Percentiles rank a stretch among this genome's conserved stretches.
Conservation (phyloP, 257 asterid genomes). For the Schizonepeta tenuifolia region DNA sequence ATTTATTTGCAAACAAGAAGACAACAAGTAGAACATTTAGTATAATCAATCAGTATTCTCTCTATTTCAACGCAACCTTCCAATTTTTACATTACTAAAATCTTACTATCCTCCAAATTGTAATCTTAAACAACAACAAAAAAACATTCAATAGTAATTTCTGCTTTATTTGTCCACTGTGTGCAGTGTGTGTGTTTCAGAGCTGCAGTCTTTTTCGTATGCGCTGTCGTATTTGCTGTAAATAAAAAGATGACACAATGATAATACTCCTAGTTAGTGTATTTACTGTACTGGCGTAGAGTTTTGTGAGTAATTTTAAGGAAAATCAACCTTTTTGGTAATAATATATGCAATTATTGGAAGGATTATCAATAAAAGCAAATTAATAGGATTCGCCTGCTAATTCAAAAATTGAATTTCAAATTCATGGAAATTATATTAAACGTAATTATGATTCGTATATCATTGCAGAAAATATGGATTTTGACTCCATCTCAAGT, state of each 20-base stretch:
- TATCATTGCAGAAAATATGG: too few relatives aligned
- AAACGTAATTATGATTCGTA: background rate
- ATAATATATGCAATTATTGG: background rate
- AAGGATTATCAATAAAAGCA: background rate
- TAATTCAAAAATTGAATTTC: background rate
- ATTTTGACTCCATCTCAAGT: background rate
- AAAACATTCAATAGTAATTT: slow-evolving; percentile 21
- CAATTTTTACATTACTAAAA: slow-evolving; percentile 33
- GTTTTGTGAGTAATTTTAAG: background rate
- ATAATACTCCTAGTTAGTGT: too few relatives aligned
- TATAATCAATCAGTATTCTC: slow-evolving; percentile 1
- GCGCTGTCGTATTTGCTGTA: background rate
- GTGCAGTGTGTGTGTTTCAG: background rate
- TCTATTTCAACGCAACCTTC: slow-evolving; percentile 34
- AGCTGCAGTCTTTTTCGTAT: background rate
- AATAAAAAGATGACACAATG: background rate
- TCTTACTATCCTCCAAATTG: slow-evolving; percentile 42
- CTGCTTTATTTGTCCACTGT: slow-evolving; percentile 16
- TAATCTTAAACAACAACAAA: slow-evolving; percentile 21
- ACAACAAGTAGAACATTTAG: slow-evolving; percentile 15
- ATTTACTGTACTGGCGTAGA: background rate
- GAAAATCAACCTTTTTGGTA: background rate
- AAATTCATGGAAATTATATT: background rate
- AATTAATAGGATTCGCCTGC: background rate
- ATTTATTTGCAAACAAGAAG: slow-evolving; percentile 25